Evolutionary conservation across 345 rosid species (phyloP), one percentile per base, ranked within the genome.

Genomic region (Camelina sativa): DNA sequence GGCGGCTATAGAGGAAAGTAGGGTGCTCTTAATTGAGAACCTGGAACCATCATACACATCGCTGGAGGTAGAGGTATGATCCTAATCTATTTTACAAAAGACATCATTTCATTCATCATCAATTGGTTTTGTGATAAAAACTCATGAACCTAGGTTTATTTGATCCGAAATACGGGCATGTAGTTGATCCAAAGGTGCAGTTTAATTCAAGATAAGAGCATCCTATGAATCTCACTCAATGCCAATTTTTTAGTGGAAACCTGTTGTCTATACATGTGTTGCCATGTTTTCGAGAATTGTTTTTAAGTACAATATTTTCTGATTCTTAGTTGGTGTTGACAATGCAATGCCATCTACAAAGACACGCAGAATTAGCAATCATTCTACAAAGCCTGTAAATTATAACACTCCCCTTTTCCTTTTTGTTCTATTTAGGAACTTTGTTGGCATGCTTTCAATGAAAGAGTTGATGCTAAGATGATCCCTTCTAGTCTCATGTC

Each of bases 41-140:
- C 79, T 86, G 76, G 88, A 86, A 68, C 87, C 88, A 46, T 82
- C 87, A 40, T 79, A 23, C 75, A 71, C 87, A 44, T 89, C 89
- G 46, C 60, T 72, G 50, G 89, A 89, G 71, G 82, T 89, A 40
- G 86, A 86, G 89, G 91, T 89, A 81, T 71, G 60, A 62, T 6
- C 41, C 41, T 38, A 38, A 38, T 35, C 38, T 30, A 43, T 41
- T 50, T 37, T 37, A 11, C 51, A 11, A 7, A 50, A 19, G 61
- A 38, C 16, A 50, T 40, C 44, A 28, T 58, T 51, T 60, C 41
- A 15, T n/a, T 43, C 12, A 52, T 52, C 9, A 2, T 20, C 37
- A 54, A 35, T 22, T 67, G 34, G 22, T 30, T 65, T 46, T 65
- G 11, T 34, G 32, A 48, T 50, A 6, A 30, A 16, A 28, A 48